phyloP scores from a whole-genome alignment of 2,329 filamentous ascomycete genomes.

The Microthyrium microscopicum region DNA sequence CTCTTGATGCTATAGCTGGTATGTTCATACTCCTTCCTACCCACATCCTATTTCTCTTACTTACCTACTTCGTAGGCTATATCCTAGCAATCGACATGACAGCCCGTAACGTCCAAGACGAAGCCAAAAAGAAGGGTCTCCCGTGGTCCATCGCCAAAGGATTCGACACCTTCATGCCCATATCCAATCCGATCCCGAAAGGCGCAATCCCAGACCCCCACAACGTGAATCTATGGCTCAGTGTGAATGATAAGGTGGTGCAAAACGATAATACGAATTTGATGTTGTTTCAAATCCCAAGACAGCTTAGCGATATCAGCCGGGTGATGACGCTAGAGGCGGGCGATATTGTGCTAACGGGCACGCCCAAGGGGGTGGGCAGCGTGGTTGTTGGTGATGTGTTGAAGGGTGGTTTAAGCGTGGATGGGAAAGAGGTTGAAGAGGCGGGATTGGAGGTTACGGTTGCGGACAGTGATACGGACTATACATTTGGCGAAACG shows the following conservation, averaged over 20 bases:
- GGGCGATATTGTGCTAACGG: conserved; percentile 89
- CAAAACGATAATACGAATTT: conserved; percentile 83
- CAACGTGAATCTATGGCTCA: conserved; percentile 70
- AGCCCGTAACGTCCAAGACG: conserved; percentile 83
- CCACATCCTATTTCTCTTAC: not conserved
- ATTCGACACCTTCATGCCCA: conserved; percentile 90
- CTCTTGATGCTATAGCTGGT: conserved; percentile 71
- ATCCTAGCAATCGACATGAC: conserved; percentile 94
- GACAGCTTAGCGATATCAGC: conserved; percentile 79
- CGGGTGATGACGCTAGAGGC: conserved; percentile 86
- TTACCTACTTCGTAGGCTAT: conserved; percentile 43
- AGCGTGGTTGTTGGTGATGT: conserved; percentile 71
- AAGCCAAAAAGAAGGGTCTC: conserved; percentile 91
- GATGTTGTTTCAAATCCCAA: conserved; percentile 84
- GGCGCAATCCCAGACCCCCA: conserved; percentile 71
- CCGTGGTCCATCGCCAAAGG: conserved; percentile 96
- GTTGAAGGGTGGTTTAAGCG: conserved; percentile 66
- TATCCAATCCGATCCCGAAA: conserved; percentile 69
- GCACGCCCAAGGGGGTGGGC: conserved; percentile 91
- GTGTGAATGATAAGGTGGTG: conserved; percentile 60
- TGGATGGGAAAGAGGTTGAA: conserved; percentile 66
- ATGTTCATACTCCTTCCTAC: conserved; percentile 12
- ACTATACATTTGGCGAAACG: conserved; percentile 52
- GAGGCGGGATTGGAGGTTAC: conserved; percentile 71
- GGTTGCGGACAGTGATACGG: conserved; percentile 62